A percentile compares a stretch with the other conserved stretches of the same genome.
These are phyloP conservation scores for Chaetomium cochliodes DNA, from an alignment of 495 filamentous ascomycete species.

Conservation along the genomic window DNA sequence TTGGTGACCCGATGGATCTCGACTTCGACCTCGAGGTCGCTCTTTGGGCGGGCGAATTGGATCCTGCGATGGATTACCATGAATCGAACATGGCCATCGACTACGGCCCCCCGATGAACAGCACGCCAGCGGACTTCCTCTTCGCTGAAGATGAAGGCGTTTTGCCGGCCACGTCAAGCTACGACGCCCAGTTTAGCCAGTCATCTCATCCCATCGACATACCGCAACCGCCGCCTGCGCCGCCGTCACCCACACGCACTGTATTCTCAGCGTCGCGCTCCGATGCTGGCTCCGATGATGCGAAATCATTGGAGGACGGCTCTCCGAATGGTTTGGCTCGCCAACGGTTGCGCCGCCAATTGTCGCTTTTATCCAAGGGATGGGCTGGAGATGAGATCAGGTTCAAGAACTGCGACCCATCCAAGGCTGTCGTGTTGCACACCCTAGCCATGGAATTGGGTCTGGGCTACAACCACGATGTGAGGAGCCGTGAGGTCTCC, in stretches of 20 bases:
- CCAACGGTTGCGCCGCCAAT: constrained; percentile 30
- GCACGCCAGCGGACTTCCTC: constrained; percentile 27
- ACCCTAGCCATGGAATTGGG: constrained; percentile 31
- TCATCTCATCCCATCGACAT: not conserved
- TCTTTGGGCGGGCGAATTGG: constrained; percentile 27
- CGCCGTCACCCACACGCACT: not conserved
- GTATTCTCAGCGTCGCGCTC: not conserved
- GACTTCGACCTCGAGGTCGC: constrained; percentile 36
- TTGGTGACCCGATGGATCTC: constrained; percentile 49
- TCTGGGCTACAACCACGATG: constrained; percentile 31
- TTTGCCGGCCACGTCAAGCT: constrained; percentile 8
- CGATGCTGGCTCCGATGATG: constrained; percentile 5
- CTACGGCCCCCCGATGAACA: not conserved
- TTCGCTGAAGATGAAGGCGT: constrained; percentile 33
- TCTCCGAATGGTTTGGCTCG: constrained; percentile 15
- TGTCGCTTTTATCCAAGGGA: constrained; percentile 31
- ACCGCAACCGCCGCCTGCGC: not conserved
- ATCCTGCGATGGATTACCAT: constrained; percentile 9
- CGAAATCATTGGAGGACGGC: constrained; percentile 7
- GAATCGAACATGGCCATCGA: constrained; percentile 11
- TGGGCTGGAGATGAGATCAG: constrained; percentile 34
- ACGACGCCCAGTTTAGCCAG: not conserved
- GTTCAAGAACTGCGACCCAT: constrained; percentile 34
- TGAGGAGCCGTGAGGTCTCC: constrained; percentile 22
- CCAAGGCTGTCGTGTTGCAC: constrained; percentile 32